Base-by-base conservation (phyloP, 345 rosid species). In the Zanthoxylum bungeanum region DNA sequence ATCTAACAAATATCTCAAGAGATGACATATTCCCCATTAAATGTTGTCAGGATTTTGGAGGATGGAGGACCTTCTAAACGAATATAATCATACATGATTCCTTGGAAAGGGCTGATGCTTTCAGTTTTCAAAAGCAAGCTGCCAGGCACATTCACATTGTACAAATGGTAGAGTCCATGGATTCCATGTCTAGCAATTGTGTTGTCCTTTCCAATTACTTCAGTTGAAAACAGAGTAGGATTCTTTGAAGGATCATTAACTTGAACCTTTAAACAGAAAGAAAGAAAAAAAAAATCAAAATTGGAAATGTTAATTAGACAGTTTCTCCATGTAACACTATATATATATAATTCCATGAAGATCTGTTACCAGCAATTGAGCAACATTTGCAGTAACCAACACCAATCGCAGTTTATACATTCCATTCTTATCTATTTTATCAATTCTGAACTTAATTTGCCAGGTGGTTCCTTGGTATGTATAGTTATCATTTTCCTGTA, bases 71-170 rank as follows among this genome's bases (percentile, higher is more conserved):
- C 89, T 78, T 87, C 90, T 5, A 89, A 59, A n/a, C 90, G 85
- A 46, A 89, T 83, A 60, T 91, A 92, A 59, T 92, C 98, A 73
- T 94, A 94, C 95, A 94, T 89, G 60, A 92, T 70, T 44, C 92
- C 95, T 73, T 86, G 91, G 60, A 87, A 84, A 67, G 95, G 93
- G 82, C 85, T 76, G 3, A 77, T 73, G 76, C 71, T 46, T 76
- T 77, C 69, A 4, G 83, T 37, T 59, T 62, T 57, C 25, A 77
- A 70, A 21, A 87, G 78, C 76, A 9, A 34, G 66, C 51, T 28
- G 2, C 86, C 83, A 0, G 73, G 76, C 0, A 86, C 39, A 3
- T 77, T 78, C 9, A 86, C 74, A 21, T 49, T 72, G 64, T 65
- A 84, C 19, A 83, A 80, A 64, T 85, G 46, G 80, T 87, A 87